Base-by-base conservation (phyloP, 169 alveolate species). In the Eimeria sp. region DNA sequence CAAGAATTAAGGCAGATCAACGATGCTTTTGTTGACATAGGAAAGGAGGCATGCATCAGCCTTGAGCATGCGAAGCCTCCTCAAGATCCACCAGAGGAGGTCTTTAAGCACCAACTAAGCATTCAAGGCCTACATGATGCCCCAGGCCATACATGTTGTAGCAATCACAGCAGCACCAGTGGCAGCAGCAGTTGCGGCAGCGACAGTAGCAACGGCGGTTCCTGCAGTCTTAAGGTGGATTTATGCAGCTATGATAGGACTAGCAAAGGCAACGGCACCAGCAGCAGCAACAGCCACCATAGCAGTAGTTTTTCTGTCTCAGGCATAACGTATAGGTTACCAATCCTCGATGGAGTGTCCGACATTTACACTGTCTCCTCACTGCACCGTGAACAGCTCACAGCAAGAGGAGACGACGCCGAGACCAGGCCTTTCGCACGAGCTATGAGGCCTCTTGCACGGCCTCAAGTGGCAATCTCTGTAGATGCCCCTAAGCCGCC, bases 121-220 rank as follows among this genome's bases (percentile, higher is more conserved):
- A 9, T 3, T 30, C 87, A 76, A 43, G 27, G 58, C 67, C 25
- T 78, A 0, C 63, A 61, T 25, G 88, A 43, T 5, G 40, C 58
- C 65, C 0, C 67, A 49, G 88, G 88, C 65, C 10, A 65, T 47
- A 22, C 25, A 10, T 10, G 43, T 45, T 18, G 88, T 10, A 45
- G 65, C 88, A 49, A 47, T 40, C 25, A 10, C 65, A 45, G 9
- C 88, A 78, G 43, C 63, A 43, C 43, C 61, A 78, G 88, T 34
- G 80, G 80, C 49, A 34, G 51, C 80, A 30, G 80, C 80, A 70
- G 80, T 25, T 70, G 51, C 49, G 27, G 80, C 80, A 45, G 67
- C 93, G 30, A 45, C 40, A 87, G 58, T 67, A 58, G 93, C 82
- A 57, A 73, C 43, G 10, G 83, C 82, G 63, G 43, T 30, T 10